Evolutionary conservation across 371 early-diverging fungal genomes (phyloP).

Genomic region (Rhizomucor pusillus): DNA sequence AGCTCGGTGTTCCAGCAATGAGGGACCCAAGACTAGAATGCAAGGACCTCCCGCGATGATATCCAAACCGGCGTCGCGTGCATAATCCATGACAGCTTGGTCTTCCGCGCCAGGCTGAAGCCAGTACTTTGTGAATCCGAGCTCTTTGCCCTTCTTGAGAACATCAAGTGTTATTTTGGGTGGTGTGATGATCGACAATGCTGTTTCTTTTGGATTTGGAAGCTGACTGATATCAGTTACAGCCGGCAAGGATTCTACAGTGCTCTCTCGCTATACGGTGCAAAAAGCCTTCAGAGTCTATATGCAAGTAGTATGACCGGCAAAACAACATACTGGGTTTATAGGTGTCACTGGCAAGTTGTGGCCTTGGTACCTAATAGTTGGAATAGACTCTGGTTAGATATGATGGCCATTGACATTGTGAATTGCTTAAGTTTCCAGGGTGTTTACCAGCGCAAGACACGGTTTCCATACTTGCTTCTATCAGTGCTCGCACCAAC

Average conservation of each 20-base stretch:
- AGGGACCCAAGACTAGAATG: slow-evolving; percentile 62
- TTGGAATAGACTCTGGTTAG: too few species aligned
- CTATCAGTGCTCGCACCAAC: slow-evolving; percentile 74
- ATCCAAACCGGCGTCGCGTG: slow-evolving; percentile 48
- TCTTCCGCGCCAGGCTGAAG: slow-evolving; percentile 82
- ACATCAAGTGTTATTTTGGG: slow-evolving; percentile 67
- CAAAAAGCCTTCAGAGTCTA: too few species aligned
- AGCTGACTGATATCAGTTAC: slow-evolving; percentile 44
- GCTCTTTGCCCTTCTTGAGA: slow-evolving; percentile 55
- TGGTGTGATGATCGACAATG: slow-evolving; percentile 79
- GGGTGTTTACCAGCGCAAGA: slow-evolving; percentile 76
- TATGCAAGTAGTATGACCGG: too few species aligned
- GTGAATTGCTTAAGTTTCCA: background rate
- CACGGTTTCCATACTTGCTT: slow-evolving; percentile 78
- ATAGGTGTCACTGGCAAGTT: slow-evolving; percentile 45
- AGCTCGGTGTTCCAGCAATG: slow-evolving; percentile 14
- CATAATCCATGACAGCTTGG: slow-evolving; percentile 46
- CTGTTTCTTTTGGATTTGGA: slow-evolving; percentile 33
- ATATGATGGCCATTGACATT: slow-evolving; percentile 1
- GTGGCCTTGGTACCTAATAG: slow-evolving; percentile 39
- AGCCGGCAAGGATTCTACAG: slow-evolving; percentile 50
- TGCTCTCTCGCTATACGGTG: slow-evolving; percentile 35
- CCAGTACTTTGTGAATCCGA: slow-evolving; percentile 74
- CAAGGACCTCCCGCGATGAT: slow-evolving; percentile 75
- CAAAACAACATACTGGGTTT: slow-evolving; percentile 30